A percentile compares a stretch with the other conserved stretches of the same genome.
Conservation (phyloP, 805 yeast species). For the Diddensiella santjacobensis region DNA sequence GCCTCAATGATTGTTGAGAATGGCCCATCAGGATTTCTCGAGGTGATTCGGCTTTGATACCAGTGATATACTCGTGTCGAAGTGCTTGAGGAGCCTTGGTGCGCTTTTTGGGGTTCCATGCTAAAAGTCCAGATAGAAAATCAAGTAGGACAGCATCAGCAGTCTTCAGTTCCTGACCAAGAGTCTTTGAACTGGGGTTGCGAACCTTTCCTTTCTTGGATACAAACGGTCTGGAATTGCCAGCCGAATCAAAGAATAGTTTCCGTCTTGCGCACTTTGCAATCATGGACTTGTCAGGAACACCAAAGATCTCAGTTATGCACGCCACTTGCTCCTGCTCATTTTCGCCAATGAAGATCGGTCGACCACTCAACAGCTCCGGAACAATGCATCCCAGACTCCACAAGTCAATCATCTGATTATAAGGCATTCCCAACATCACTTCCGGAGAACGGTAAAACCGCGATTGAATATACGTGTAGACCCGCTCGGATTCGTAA, state of each 20-base stretch:
- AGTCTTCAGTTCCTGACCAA: constrained; percentile 26
- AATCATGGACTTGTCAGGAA: constrained; percentile 55
- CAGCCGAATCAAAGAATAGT: constrained; percentile 37
- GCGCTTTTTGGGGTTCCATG: constrained; percentile 64
- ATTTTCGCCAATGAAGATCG: constrained; percentile 92
- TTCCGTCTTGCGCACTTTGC: constrained; percentile 33
- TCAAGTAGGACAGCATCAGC: constrained; percentile 31
- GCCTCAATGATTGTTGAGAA: background rate
- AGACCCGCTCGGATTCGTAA: constrained; percentile 69
- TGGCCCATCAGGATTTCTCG: background rate
- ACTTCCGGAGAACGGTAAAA: constrained; percentile 96
- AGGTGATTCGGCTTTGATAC: constrained; percentile 5
- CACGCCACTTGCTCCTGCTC: constrained; percentile 87
- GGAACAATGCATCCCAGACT: constrained; percentile 96
- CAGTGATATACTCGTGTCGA: constrained; percentile 34
- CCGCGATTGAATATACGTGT: constrained; percentile 92
- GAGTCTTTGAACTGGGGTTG: constrained; percentile 25
- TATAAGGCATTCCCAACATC: constrained; percentile 82
- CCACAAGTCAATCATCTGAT: constrained; percentile 95
- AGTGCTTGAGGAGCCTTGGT: constrained; percentile 36
- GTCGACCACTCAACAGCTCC: constrained; percentile 86
- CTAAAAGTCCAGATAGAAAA: constrained; percentile 57
- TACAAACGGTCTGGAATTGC: constrained; percentile 30
- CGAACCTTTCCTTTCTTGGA: constrained; percentile 26
- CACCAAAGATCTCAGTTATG: constrained; percentile 85